These are phyloP conservation scores for Firmiana major DNA, from an alignment of 345 rosid species.

Conservation along the genomic window DNA sequence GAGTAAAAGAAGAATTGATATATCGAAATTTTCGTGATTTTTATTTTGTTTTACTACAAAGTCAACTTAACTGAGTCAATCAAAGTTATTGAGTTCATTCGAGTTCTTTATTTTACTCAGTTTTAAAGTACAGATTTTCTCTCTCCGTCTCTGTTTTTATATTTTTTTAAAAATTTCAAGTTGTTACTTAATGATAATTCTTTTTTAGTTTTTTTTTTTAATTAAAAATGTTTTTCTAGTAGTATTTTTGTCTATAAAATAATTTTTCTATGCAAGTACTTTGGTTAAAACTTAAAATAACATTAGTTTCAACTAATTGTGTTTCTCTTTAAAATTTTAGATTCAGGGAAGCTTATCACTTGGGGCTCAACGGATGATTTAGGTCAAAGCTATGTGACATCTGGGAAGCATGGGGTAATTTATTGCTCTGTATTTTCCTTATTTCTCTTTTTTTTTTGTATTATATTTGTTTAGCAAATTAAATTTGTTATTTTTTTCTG, in stretches of 20 bases:
- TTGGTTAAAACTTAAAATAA: neutral
- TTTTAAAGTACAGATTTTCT: neutral
- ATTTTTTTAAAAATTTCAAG: neutral
- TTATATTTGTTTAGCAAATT: neutral
- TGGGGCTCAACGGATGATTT: constrained; percentile 99
- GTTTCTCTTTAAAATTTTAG: constrained; percentile 35
- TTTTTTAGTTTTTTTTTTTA: neutral
- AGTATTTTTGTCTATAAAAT: neutral
- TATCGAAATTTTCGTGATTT: neutral
- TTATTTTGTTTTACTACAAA: neutral
- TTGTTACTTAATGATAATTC: neutral
- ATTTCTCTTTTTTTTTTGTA: too few relatives aligned
- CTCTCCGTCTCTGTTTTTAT: neutral
- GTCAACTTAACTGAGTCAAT: neutral
- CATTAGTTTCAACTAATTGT: neutral
- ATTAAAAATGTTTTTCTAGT: neutral
- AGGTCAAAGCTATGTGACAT: constrained; percentile 95
- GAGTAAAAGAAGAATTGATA: neutral
- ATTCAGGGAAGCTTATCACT: constrained; percentile 88
- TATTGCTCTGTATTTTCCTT: neutral
- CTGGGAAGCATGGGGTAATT: constrained; percentile 95
- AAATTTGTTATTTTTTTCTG: constrained; percentile 1
- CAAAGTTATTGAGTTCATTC: neutral
- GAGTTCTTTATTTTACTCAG: neutral
- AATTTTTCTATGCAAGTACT: neutral